These are phyloP conservation scores for Quercus phellos DNA, from an alignment of 331 rosid species.

Conservation along the genomic window DNA sequence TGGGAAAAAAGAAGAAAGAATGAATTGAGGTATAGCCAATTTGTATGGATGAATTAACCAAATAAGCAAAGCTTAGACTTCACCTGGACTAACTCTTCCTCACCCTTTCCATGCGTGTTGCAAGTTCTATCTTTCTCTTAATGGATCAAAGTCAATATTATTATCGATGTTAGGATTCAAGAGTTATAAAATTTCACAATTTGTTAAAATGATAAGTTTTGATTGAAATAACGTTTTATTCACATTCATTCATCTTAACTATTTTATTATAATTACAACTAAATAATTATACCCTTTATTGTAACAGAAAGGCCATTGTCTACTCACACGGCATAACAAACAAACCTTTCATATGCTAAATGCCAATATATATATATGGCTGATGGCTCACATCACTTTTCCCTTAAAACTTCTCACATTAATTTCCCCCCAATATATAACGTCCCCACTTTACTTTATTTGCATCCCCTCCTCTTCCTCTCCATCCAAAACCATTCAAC, in stretches of 20 bases:
- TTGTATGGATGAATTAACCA: neutral
- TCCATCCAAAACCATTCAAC: neutral
- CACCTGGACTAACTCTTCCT: too few species aligned
- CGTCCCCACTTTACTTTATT: neutral
- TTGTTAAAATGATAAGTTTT: too few species aligned
- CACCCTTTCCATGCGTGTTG: neutral
- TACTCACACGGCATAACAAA: neutral
- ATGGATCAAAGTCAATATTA: neutral
- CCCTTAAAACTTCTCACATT: neutral
- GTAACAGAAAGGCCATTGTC: neutral
- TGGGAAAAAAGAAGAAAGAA: too few species aligned
- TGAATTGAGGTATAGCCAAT: too few species aligned
- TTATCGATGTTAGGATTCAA: too few species aligned
- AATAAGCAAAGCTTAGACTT: neutral
- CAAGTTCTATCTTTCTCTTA: neutral
- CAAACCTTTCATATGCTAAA: neutral
- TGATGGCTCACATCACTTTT: neutral
- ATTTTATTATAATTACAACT: too few species aligned
- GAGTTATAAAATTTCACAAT: too few species aligned
- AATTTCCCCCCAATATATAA: neutral
- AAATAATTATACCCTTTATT: neutral
- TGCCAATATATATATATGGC: neutral
- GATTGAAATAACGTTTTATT: too few species aligned
- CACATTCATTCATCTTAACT: too few species aligned
- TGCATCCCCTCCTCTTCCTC: neutral